phyloP scores from a whole-genome alignment of 257 asterid genomes.

The Ilex asprella region DNA sequence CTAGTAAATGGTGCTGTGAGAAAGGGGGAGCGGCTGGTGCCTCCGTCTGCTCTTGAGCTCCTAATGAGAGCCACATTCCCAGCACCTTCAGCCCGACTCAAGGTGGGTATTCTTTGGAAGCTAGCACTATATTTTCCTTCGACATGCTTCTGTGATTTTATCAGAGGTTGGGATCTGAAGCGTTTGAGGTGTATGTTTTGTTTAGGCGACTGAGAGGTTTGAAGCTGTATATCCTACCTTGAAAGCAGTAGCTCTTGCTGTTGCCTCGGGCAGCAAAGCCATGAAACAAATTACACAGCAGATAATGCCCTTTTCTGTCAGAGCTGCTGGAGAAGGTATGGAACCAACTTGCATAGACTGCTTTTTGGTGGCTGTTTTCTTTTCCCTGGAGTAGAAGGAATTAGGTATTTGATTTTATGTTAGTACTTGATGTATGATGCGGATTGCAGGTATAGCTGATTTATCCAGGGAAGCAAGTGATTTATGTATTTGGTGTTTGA shows the following conservation, averaged over 20 bases:
- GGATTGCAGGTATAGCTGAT: slow-evolving; percentile 50
- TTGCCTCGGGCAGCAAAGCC: slow-evolving; percentile 81
- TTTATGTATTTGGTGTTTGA: slow-evolving; percentile 73
- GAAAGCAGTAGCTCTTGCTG: slow-evolving; percentile 79
- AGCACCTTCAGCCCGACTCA: slow-evolving; percentile 55
- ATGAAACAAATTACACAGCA: slow-evolving; percentile 69
- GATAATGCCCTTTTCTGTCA: slow-evolving; percentile 45
- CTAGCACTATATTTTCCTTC: no score
- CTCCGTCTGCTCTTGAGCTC: slow-evolving; percentile 68
- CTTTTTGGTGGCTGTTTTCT: neutral
- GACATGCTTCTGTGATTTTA: no score
- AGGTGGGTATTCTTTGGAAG: slow-evolving; percentile 33
- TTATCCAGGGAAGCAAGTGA: slow-evolving; percentile 58
- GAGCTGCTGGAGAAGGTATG: slow-evolving; percentile 65
- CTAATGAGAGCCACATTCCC: slow-evolving; percentile 63
- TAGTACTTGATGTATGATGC: no score
- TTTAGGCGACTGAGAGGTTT: slow-evolving; percentile 75
- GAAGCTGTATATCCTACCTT: slow-evolving; percentile 69
- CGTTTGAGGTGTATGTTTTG: neutral
- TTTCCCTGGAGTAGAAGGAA: neutral
- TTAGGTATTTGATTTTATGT: slow-evolving; percentile 2
- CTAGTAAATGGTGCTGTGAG: slow-evolving; percentile 61
- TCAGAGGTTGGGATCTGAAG: no score
- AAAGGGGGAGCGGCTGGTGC: slow-evolving; percentile 70
- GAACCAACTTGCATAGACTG: no score